Percentiles rank a stretch among this genome's conserved stretches.
These are phyloP conservation scores for Bryum argenteum DNA, from an alignment of 225 moss, liverwort and hornwort genomes.

Conservation along the genomic window DNA sequence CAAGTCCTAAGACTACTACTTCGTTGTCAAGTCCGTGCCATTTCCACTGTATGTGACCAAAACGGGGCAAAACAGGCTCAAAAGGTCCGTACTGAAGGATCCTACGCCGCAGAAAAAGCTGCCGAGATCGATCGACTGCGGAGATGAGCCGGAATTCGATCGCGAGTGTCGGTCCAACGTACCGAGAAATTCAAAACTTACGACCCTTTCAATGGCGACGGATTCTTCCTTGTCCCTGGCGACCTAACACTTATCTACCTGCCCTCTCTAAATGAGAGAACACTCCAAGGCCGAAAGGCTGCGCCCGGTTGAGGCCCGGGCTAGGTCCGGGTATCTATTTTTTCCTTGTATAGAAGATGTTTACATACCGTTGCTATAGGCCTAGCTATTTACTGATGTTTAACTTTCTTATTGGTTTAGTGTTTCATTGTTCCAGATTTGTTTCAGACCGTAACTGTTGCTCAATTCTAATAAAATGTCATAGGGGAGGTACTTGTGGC, in stretches of 20 bases:
- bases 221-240: not conserved
- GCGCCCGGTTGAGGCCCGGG: conserved; percentile 15
- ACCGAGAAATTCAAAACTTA: conserved; percentile 25
- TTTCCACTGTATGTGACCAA: not conserved
- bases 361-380: too few relatives aligned
- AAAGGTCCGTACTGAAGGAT: not conserved
- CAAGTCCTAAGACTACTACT: too few relatives aligned
- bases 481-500: too few relatives aligned
- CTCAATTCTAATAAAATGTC: too few relatives aligned
- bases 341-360: too few relatives aligned
- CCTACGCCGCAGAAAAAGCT: not conserved
- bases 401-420: too few relatives aligned
- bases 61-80: conserved; percentile 4
- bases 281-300: conserved; percentile 4
- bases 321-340: conserved; percentile 1
- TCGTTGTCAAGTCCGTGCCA: conserved; percentile 13
- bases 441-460: too few relatives aligned
- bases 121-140: not conserved
- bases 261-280: too few relatives aligned
- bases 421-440: too few relatives aligned
- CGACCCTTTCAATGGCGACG: not conserved
- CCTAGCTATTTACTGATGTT: too few relatives aligned
- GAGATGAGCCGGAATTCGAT: not conserved
- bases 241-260: conserved; percentile 20
- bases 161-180: conserved; percentile 1